Base-by-base conservation (phyloP, 805 yeast genomes). In the Naumovozyma baii region DNA sequence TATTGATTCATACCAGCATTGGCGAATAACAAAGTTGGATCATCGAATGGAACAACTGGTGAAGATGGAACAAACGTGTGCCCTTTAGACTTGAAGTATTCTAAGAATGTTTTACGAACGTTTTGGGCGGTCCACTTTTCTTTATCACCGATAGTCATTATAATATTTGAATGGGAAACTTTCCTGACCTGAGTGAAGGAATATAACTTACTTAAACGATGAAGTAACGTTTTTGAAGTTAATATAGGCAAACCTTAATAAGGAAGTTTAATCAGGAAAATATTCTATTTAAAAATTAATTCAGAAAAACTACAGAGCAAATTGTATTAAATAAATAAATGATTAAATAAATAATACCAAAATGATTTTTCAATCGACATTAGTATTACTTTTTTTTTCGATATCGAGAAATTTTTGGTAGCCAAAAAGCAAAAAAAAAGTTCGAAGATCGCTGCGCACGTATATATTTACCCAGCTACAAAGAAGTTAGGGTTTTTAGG, bases 1-100 rank as follows among this genome's bases (percentile, higher is more conserved):
- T 88, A 92, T 70, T 92, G 99, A 68, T 92, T 92, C 99, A 92
- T 92, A 66, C 97, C 98, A 43, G 99, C 99, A 61, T 92, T 92
- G 59, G 98, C 95, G 60, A 92, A 92, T 46, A 92, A 70, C 46
- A 92, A 73, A 18, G 97, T 90, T 38, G 99, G 98, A 61, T 92
- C 99, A 67, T 92, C 96, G 62, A 82, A 94, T 39, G 99, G 99
- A 44, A 92, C 80, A 20, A 90, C 97, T 0, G 96, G 84, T 2
- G 97, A 87, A 0, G 95, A 83, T 17, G 95, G 86, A 35, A 92
- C 88, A 61, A 74, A 87, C 2, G 78, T 80, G 62, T 92, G 99
- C 7, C 70, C 71, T 36, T 69, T 63, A 34, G 72, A 66, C 49
- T 74, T 72, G 66, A 92, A 92, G 59, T 68, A 90, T 49, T 87